A percentile compares a stretch with the other conserved stretches of the same genome.
These are phyloP conservation scores for Penicillium fuscoglaucum DNA, from an alignment of 2,329 filamentous ascomycete genomes.

Conservation along the genomic window DNA sequence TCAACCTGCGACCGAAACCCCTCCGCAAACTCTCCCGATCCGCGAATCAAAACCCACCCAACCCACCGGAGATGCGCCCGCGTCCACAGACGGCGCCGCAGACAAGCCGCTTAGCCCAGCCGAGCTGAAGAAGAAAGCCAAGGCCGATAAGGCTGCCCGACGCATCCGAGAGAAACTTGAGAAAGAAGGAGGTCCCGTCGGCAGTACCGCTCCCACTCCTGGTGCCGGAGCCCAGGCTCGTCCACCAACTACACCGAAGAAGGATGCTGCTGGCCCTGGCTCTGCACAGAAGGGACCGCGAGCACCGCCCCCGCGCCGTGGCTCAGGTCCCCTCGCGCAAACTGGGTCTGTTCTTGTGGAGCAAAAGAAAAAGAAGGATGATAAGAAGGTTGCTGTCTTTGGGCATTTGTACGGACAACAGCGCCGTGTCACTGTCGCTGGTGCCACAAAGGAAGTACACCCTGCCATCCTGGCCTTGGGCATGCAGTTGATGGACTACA, in stretches of 20 bases:
- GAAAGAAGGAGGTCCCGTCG: slow-evolving; percentile 46
- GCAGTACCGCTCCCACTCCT: slow-evolving; percentile 37
- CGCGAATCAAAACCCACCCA: slow-evolving; percentile 27
- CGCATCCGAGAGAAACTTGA: slow-evolving; percentile 69
- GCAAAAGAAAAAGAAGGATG: slow-evolving; percentile 57
- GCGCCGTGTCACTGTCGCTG: slow-evolving; percentile 63
- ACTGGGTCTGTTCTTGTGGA: slow-evolving; percentile 37
- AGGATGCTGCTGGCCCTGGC: slow-evolving; percentile 29
- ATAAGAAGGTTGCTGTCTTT: slow-evolving; percentile 73
- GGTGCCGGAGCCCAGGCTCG: slow-evolving; percentile 34
- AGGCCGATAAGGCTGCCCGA: slow-evolving; percentile 87
- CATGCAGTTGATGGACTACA: slow-evolving; percentile 85
- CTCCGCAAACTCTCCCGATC: slow-evolving; percentile 26
- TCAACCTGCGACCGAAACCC: slow-evolving; percentile 20
- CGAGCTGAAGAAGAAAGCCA: slow-evolving; percentile 83
- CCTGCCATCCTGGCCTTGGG: slow-evolving; percentile 81
- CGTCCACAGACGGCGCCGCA: slow-evolving; percentile 23
- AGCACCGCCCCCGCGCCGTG: slow-evolving; percentile 34
- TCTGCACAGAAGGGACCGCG: slow-evolving; percentile 35
- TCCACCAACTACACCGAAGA: slow-evolving; percentile 31
- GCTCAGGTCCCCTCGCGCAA: slow-evolving; percentile 33
- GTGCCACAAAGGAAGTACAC: slow-evolving; percentile 72
- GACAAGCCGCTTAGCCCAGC: slow-evolving; percentile 52
- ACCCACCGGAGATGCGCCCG: slow-evolving; percentile 23
- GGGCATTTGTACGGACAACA: slow-evolving; percentile 79